phyloP scores from a whole-genome alignment of 1,139 yeast genomes.

The Candida glucosophila region DNA sequence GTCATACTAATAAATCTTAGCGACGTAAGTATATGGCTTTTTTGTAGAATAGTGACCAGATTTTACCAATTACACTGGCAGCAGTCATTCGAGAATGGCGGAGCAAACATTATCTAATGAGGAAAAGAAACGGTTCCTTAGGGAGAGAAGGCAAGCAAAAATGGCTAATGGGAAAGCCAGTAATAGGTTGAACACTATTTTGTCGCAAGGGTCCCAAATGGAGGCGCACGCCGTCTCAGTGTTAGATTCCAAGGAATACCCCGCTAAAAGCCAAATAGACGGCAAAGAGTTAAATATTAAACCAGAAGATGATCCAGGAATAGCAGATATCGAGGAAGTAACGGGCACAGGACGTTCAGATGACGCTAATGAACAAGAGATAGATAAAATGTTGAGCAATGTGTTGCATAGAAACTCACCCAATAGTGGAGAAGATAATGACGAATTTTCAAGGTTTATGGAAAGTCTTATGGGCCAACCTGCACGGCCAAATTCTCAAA shows the following conservation, averaged over 20 bases:
- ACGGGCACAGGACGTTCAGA: slow-evolving; percentile 5
- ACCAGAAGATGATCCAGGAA: slow-evolving; percentile 27
- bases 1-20: no score
- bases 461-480: no score
- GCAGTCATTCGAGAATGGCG: no score
- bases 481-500: neutral
- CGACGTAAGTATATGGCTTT: no score
- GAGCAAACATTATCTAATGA: slow-evolving; percentile 33
- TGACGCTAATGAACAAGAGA: slow-evolving; percentile 19
- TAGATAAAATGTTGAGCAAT: slow-evolving; percentile 25
- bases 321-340: slow-evolving; percentile 18
- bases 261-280: slow-evolving; percentile 1
- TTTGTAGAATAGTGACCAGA: no score
- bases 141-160: slow-evolving; percentile 68
- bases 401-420: no score
- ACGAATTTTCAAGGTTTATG: no score
- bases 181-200: slow-evolving; percentile 42
- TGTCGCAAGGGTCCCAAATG: slow-evolving; percentile 34
- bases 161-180: slow-evolving; percentile 52
- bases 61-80: no score
- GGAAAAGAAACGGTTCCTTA: slow-evolving; percentile 51
- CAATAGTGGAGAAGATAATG: no score
- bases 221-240: slow-evolving; percentile 26
- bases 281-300: neutral
- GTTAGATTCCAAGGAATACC: slow-evolving; percentile 25